Conservation (phyloP, 345 rosid species). For the Pugionium cornutum region DNA sequence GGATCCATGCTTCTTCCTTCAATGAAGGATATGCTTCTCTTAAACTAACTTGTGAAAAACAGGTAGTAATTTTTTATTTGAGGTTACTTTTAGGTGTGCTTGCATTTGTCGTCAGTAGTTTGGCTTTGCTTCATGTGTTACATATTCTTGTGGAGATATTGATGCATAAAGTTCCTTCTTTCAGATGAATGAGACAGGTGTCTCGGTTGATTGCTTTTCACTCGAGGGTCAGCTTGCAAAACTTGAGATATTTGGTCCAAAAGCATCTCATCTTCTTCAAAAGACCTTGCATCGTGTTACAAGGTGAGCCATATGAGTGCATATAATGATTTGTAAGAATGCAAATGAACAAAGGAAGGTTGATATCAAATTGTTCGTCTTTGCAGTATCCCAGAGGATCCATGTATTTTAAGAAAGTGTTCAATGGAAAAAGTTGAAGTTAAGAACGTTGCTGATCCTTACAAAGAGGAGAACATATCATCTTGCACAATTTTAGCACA, state of each 20-base stretch:
- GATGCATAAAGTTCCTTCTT: conserved; percentile 14
- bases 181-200: conserved; percentile 60
- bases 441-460: conserved; percentile 31
- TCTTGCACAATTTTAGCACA: conserved; percentile 48
- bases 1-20: conserved; percentile 89
- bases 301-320: conserved; percentile 49
- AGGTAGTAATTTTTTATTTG: conserved; percentile 43
- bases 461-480: conserved; percentile 46
- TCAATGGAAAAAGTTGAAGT: conserved; percentile 41
- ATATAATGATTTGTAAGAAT: conserved; percentile 6
- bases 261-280: conserved; percentile 68
- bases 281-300: conserved; percentile 51
- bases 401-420: conserved; percentile 44
- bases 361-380: conserved; percentile 24
- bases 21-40: conserved; percentile 71
- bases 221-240: conserved; percentile 81
- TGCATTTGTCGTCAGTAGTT: conserved; percentile 1
- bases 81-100: conserved; percentile 4
- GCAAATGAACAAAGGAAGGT: conserved; percentile 12
- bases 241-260: conserved; percentile 71
- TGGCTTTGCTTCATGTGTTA: conserved; percentile 4
- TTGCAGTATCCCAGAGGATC: conserved; percentile 47
- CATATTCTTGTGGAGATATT: conserved; percentile 15
- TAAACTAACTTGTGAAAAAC: conserved; percentile 63
- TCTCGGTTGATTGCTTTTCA: conserved; percentile 54